Evolutionary conservation across 345 rosid genomes (phyloP), one percentile per base, ranked within the genome.

Genomic region (Eucalyptus cladocalyx): DNA sequence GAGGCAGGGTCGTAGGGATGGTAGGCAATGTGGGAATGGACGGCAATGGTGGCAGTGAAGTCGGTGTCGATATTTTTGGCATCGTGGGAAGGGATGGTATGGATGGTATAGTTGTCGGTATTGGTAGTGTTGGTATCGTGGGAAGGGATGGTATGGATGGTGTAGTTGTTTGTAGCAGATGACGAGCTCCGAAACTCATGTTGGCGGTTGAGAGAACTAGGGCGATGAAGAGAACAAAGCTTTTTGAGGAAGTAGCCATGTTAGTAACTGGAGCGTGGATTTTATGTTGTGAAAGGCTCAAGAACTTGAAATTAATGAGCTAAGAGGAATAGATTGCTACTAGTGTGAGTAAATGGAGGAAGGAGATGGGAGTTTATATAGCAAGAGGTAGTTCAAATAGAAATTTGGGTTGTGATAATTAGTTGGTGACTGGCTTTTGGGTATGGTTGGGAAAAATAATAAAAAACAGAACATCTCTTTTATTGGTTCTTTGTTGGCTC

Each of bases 151-250:
- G 88, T 24, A 56, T 40, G 34, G 83, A 69, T 28, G 88, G 88
- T 6, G 1, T 50, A 51, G 51, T 65, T n/a, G 83, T 65, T 86
- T 92, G 91, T 21, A 62, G 86, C 6, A 92, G 89, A 51, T 90
- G 90, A 40, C 93, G 88, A 21, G 92, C 92, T 24, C 85, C 92
- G 0, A 86, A 53, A 5, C 91, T 43, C 7, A 88, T 67, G 18
- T 88, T n/a, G 16, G 87, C 32, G 50, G 86, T 69, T n/a, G 89
- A 83, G 87, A 90, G 34, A 87, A 88, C 37, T 37, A 90, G 87
- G 56, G 87, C 62, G 3, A 90, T 5, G 67, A 88, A 51, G 13
- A 90, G 48, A 34, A 87, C 40, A 24, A 88, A 86, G 43, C 86
- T 40, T 11, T 72, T 60, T 26, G 34, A 50, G 5, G 76, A 58